Evolutionary conservation across 192 early-diverging fungal genomes (phyloP).

Genomic region (Dimargaris xerosporica): DNA sequence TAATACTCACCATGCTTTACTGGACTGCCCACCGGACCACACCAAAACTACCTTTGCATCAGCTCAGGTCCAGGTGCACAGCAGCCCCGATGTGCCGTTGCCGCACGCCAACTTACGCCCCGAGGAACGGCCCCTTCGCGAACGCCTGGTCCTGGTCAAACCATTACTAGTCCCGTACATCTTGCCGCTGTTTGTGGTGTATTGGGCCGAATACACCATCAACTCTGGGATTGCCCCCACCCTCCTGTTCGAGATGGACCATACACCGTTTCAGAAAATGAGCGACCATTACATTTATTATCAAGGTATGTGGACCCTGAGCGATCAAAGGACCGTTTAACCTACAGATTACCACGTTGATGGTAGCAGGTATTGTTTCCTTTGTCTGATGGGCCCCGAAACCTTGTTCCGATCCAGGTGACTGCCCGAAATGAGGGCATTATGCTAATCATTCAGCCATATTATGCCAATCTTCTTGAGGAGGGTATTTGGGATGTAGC

Average conservation of each 20-base stretch:
- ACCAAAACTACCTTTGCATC: neutral
- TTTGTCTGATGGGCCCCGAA: slow-evolving; percentile 18
- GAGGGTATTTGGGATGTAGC: neutral
- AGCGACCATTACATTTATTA: slow-evolving; percentile 16
- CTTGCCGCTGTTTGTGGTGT: slow-evolving; percentile 25
- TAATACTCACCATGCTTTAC: neutral
- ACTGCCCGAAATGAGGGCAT: neutral
- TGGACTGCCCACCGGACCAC: neutral
- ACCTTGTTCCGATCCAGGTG: slow-evolving; percentile 11
- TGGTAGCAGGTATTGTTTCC: slow-evolving; percentile 15
- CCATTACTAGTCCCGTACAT: slow-evolving; percentile 21
- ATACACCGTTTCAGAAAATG: slow-evolving; percentile 24
- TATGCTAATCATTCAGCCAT: neutral
- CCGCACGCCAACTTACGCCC: slow-evolving; percentile 12
- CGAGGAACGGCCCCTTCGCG: slow-evolving; percentile 19
- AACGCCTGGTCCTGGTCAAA: slow-evolving; percentile 18
- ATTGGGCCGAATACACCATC: slow-evolving; percentile 25
- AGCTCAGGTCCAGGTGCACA: neutral
- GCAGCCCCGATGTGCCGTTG: neutral
- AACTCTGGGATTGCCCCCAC: slow-evolving; percentile 26
- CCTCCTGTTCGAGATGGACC: slow-evolving; percentile 19
- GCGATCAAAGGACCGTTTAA: neutral
- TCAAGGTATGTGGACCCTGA: slow-evolving; percentile 12
- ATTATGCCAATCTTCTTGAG: neutral
- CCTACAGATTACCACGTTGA: neutral